phyloP scores from a whole-genome alignment of 495 filamentous ascomycete genomes.

The Neurospora terricola region DNA sequence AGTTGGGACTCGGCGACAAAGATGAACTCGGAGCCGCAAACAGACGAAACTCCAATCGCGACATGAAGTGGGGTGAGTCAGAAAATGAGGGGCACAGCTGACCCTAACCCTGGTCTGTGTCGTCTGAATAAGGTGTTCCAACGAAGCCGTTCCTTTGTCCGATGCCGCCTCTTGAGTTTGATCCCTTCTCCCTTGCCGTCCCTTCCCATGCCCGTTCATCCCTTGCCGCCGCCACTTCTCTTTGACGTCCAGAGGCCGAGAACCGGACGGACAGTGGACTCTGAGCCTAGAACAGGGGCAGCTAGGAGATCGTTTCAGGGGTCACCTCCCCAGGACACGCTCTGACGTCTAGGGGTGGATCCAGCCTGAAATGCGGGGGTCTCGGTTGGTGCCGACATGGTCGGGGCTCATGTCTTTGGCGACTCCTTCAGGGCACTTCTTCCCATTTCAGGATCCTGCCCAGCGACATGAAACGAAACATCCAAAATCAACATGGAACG shows the following conservation, averaged over 20 bases:
- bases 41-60: background rate
- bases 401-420: background rate
- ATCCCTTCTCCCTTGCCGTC: background rate
- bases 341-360: background rate
- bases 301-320: background rate
- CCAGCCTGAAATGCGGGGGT: background rate
- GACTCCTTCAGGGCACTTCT: background rate
- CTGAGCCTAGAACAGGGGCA: background rate
- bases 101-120: background rate
- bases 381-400: background rate
- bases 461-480: background rate
- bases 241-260: background rate
- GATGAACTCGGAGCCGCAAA: background rate
- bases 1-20: background rate
- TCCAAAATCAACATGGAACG: background rate
- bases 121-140: background rate
- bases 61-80: background rate
- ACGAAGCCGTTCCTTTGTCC: background rate
- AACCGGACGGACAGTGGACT: background rate
- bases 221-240: background rate
- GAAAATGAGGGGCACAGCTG: background rate
- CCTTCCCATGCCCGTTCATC: background rate
- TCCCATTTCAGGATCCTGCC: background rate
- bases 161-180: background rate
- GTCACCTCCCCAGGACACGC: background rate